Evolutionary conservation across 768 basidiomycete species (phyloP), one percentile per base, ranked within the genome.

Genomic region (Psilocybe subaeruginosa): DNA sequence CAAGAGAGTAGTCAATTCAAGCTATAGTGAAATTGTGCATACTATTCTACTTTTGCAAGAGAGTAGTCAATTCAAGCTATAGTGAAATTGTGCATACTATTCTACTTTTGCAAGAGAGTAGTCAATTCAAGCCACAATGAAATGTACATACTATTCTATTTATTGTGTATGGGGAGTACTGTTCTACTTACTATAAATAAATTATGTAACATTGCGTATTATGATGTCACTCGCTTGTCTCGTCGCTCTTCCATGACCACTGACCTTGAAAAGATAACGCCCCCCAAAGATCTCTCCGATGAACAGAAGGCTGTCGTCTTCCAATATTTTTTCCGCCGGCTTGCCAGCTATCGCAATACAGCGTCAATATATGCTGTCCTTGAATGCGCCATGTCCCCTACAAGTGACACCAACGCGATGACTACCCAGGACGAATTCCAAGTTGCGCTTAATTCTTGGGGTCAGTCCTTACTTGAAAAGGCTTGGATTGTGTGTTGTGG

Each of bases 341-440:
- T 87, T 1, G 82, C 83, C 0, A 68, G 72, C 11, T 79, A 80
- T 64, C 73, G 82, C 46, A 85, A 85, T 62, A 78, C 76, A 0
- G 74, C 72, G 16, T 67, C 69, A 37, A 62, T 82, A 0, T 81
- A 81, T 66, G 77, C 80, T 3, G 55, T 64, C 4, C 61, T 73
- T 8, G 83, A 85, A 63, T 50, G 60, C 27, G 54, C 62, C 8
- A 19, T 63, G 12, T 62, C 47, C 29, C 31, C 56, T n/a, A 47
- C 47, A 8, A 23, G 12, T 8, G 62, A 61, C 14, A 9, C 12
- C 5, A 59, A 60, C 16, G 65, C 62, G n/a, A 55, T 52, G 56
- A 64, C 58, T 19, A 63, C 58, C 8, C 68, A 73, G 39, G 70
- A 75, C 6, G 65, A 62, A n/a, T 81, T 78, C 58, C 62, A 74